Evolutionary conservation across 2,329 filamentous ascomycete species (phyloP).

Genomic region (Colletotrichum chlorophyti): DNA sequence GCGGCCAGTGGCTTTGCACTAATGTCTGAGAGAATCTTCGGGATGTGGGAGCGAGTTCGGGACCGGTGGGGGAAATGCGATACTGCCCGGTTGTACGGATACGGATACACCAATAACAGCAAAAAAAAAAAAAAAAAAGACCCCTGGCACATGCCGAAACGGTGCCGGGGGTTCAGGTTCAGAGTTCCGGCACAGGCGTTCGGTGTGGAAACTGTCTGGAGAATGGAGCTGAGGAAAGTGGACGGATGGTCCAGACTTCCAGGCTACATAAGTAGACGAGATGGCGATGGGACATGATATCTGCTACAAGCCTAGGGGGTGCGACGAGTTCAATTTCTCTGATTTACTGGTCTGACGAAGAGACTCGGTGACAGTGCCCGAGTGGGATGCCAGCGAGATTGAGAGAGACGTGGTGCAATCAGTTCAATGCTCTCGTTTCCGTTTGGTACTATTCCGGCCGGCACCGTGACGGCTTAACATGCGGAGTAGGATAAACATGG

Average conservation of each 20-base stretch:
- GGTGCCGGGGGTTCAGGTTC: constrained; percentile 6
- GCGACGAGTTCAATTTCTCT: constrained; percentile 16
- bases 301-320: neutral
- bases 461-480: neutral
- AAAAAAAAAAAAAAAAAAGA: too few relatives aligned
- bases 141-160: constrained; percentile 25
- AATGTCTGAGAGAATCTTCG: neutral
- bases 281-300: constrained; percentile 15
- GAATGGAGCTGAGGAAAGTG: neutral
- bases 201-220: neutral
- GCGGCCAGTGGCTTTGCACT: neutral
- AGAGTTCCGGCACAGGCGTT: neutral
- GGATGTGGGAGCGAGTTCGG: constrained; percentile 21
- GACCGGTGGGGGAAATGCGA: constrained; percentile 14
- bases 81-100: neutral
- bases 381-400: too few relatives aligned
- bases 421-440: too few relatives aligned
- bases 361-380: too few relatives aligned
- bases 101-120: too few relatives aligned
- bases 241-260: constrained; percentile 1
- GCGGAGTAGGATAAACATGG: neutral
- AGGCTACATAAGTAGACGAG: constrained; percentile 7
- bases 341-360: neutral
- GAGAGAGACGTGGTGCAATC: too few relatives aligned
- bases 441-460: neutral